Percentiles rank a stretch among this genome's conserved stretches.
phyloP scores from a whole-genome alignment of 1,284 basidiomycete species.

The Fomitopsis betulina region DNA sequence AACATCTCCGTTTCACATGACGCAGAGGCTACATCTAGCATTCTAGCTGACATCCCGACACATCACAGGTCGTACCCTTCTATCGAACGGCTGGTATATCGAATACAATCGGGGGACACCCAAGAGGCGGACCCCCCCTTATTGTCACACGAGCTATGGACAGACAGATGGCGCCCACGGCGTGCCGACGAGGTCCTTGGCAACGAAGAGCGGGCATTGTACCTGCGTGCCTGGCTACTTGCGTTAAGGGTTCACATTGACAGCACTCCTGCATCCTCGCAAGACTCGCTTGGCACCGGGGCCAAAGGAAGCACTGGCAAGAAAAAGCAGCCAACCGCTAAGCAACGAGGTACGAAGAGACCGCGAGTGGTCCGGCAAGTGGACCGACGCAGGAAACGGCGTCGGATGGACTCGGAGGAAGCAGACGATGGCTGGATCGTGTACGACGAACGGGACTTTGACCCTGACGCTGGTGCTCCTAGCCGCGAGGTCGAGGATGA shows the following conservation, averaged over 20 bases:
- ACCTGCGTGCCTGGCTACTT: slow-evolving; percentile 80
- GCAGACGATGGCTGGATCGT: slow-evolving; percentile 47
- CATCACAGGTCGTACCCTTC: slow-evolving; percentile 38
- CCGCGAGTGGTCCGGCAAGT: slow-evolving; percentile 49
- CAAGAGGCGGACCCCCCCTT: neutral
- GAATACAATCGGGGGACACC: slow-evolving; percentile 5
- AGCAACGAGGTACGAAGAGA: slow-evolving; percentile 39
- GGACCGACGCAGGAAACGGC: slow-evolving; percentile 40
- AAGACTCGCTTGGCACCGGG: slow-evolving; percentile 6
- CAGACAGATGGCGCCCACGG: slow-evolving; percentile 74
- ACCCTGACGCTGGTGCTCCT: slow-evolving; percentile 27
- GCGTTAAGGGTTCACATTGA: slow-evolving; percentile 62
- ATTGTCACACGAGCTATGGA: slow-evolving; percentile 54
- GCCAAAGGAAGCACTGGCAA: slow-evolving; percentile 12
- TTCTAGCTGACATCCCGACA: slow-evolving; percentile 18
- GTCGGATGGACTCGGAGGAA: slow-evolving; percentile 47
- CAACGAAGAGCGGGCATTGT: slow-evolving; percentile 71
- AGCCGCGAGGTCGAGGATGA: slow-evolving; percentile 17
- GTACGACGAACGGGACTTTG: slow-evolving; percentile 17
- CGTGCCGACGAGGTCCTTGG: slow-evolving; percentile 76
- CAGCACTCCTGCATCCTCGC: neutral
- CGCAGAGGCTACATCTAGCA: neutral
- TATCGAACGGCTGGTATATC: slow-evolving; percentile 41
- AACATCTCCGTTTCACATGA: neutral
- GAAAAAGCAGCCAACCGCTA: slow-evolving; percentile 13